Conservation (phyloP, 163 green algal species). For the Volvox carteri region DNA sequence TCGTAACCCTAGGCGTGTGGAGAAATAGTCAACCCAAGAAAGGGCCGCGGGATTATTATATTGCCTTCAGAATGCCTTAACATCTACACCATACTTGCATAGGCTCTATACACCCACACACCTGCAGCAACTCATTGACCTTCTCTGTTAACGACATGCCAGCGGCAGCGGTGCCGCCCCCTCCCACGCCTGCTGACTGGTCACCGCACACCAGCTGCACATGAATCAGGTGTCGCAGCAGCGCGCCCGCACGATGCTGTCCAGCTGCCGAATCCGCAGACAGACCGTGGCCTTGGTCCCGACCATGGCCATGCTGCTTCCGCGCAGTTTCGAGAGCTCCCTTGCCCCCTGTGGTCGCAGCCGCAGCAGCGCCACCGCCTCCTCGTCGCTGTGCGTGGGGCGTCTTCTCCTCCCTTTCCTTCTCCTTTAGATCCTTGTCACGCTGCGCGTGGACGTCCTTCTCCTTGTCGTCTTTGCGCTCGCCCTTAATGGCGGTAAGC, state of each 20-base stretch:
- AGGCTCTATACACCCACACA: neutral
- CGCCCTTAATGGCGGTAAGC: neutral
- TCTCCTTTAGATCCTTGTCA: conserved; percentile 1
- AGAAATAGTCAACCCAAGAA: no score
- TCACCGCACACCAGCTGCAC: conserved; percentile 69
- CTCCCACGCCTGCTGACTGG: neutral
- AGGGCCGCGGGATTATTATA: no score
- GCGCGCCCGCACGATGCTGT: conserved; percentile 56
- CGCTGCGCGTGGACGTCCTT: conserved; percentile 23
- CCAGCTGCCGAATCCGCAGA: neutral
- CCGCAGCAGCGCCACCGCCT: neutral
- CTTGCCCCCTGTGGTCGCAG: conserved; percentile 23
- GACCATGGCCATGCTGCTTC: neutral
- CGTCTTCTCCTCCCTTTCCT: conserved; percentile 44
- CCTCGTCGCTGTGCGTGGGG: neutral
- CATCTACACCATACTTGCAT: no score
- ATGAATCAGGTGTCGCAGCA: conserved; percentile 76
- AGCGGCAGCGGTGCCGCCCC: neutral
- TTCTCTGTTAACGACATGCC: conserved; percentile 47
- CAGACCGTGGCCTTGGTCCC: neutral
- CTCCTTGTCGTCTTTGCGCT: conserved; percentile 26
- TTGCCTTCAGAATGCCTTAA: no score
- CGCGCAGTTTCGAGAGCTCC: neutral
- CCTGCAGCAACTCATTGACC: conserved; percentile 63
- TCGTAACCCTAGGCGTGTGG: no score